Base-by-base conservation (phyloP, 257 asterid species). In the Solanum sitiens region DNA sequence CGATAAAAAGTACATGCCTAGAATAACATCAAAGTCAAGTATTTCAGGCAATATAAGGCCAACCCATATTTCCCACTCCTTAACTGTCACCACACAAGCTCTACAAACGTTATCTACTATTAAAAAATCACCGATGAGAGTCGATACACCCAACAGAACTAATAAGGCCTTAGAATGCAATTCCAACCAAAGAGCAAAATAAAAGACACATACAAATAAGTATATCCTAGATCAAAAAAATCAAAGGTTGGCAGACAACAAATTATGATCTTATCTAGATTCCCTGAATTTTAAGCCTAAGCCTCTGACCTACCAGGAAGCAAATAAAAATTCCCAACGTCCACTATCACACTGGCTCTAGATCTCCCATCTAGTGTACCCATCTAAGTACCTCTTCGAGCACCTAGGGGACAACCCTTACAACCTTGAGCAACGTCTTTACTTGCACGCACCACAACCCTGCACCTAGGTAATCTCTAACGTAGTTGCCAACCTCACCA, bases 201-300 rank as follows among this genome's bases (percentile, higher is more conserved):
- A 7, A 56, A 7, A 56, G 11, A 56, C 18, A 56, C 4, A 18
- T 56, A 56, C 11, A 6, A 7, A 3, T 18, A 56, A 18, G 65
- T 56, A 56, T 4, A 56, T n/a, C 11, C n/a, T 56, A 18, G n/a
- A 56, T 56, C 1, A 12, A 47, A 47, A 15, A 16, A 6, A 53
- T n/a, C 2, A 56, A 56, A 56, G 11, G 65, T 56, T 11, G n/a
- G 4, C 1, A 18, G n/a, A 0, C 0, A 10, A 0, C 4, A 18
- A 56, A 56, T 18, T 56, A n/a, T 18, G n/a, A 56, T 56, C 11
- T 11, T 18, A 56, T n/a, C n/a, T 56, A 18, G n/a, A 56, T 6
- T 56, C 11, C 4, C 11, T 56, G 0, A 18, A 56, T 56, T 56
- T 56, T 0, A 56, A 56, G 65, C 65, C 65, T 56, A 4, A 18